phyloP scores from a whole-genome alignment of 192 early-diverging fungal species.

The Oehlia diaphana region DNA sequence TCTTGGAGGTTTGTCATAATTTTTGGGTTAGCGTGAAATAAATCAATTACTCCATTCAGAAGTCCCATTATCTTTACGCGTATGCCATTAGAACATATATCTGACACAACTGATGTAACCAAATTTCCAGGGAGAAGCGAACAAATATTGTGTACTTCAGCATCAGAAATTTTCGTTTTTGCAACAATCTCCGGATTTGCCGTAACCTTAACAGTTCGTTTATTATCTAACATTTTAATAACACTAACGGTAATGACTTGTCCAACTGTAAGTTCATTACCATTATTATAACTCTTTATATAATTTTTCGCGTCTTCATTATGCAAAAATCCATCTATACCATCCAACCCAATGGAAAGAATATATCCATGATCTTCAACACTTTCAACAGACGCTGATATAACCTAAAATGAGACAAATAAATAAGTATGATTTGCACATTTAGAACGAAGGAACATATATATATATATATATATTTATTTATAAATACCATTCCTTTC shows the following conservation, averaged over 20 bases:
- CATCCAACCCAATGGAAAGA: conserved; percentile 69
- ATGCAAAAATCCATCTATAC: conserved; percentile 72
- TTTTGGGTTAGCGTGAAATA: conserved; percentile 53
- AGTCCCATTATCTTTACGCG: conserved; percentile 78
- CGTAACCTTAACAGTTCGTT: conserved; percentile 66
- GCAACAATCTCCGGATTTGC: conserved; percentile 61
- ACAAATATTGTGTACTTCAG: conserved; percentile 56
- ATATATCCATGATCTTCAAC: conserved; percentile 95
- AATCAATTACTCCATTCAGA: conserved; percentile 72
- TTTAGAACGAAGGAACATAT: background rate
- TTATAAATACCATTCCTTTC: conserved; percentile 60
- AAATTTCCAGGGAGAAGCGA: conserved; percentile 81
- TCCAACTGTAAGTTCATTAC: conserved; percentile 65
- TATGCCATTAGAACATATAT: conserved; percentile 64
- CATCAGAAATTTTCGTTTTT: conserved; percentile 49
- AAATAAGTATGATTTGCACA: background rate
- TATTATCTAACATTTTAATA: conserved; percentile 57
- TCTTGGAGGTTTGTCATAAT: conserved; percentile 42
- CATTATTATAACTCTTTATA: conserved; percentile 59
- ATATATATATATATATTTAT: background rate
- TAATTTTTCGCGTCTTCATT: conserved; percentile 66
- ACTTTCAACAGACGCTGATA: conserved; percentile 73
- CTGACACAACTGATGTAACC: conserved; percentile 65
- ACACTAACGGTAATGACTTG: conserved; percentile 73
- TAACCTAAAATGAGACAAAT: conserved; percentile 37